Base-by-base conservation (phyloP, 2,329 filamentous ascomycete genomes). In the Aureobasidium vineae region DNA sequence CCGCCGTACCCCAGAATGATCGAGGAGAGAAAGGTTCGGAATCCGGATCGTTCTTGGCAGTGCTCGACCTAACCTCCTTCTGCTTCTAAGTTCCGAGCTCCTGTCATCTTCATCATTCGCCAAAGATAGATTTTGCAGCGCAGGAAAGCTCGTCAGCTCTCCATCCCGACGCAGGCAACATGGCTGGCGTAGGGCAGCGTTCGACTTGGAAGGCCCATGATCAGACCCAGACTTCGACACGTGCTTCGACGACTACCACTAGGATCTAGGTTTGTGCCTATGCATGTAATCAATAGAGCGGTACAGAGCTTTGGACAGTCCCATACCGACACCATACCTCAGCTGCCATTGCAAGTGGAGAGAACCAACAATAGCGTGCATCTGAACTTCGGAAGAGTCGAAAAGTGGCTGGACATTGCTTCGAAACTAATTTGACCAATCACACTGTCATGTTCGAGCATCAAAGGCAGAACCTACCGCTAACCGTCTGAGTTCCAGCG, bases 271-370 rank as follows among this genome's bases (percentile, higher is more conserved):
- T 50, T 50, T 40, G 45, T n/a, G 43, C 21, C 5, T 26, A 63
- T 63, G 59, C 59, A 63, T 40, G 31, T 40, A 50, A 28, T 63
- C 59, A 16, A 63, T 63, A 63, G 33, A 63, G 31, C 43, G 15
- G 19, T 40, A 11, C 15, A 21, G 28, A n/a, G 31, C 1, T 8
- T 15, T 38, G 28, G 21, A 3, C n/a, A 26, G 26, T 26, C 31
- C 16, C 31, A 26, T 43, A 31, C 28, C 21, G 19, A 50, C 21
- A 10, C 16, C 13, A 16, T 57, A n/a, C 23, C 54, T 40, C 57
- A 38, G 57, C 43, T 61, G 16, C 15, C 11, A 23, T 10, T 1
- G 26, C 11, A n/a, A 3, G 5, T 45, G 38, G 26, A 7, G 3
- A n/a, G 19, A 33, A 21, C 28, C 40, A 47, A 36, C 26, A 26